A percentile compares a stretch with the other conserved stretches of the same genome.
Conservation (phyloP, 1,139 yeast genomes). For the Pichia inconspicua region DNA sequence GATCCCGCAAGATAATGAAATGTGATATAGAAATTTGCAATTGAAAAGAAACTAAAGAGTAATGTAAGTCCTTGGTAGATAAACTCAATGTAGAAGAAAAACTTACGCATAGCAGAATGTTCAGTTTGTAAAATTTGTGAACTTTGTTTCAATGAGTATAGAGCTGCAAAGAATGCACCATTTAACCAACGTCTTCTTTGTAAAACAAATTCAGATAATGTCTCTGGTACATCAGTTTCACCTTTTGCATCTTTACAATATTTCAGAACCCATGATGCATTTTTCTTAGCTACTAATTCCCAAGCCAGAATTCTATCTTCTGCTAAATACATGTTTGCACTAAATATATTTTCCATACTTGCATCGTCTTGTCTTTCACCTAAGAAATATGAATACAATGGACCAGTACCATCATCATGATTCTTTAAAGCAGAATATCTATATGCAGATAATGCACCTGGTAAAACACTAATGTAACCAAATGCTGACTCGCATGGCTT, state of each 20-base stretch:
- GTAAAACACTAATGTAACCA: slow-evolving; percentile 89
- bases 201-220: slow-evolving; percentile 80
- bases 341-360: slow-evolving; percentile 68
- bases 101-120: slow-evolving; percentile 68
- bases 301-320: slow-evolving; percentile 96
- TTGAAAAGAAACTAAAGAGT: slow-evolving; percentile 80
- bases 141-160: slow-evolving; percentile 76
- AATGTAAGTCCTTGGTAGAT: slow-evolving; percentile 70
- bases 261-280: slow-evolving; percentile 85
- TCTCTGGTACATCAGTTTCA: slow-evolving; percentile 95
- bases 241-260: slow-evolving; percentile 92
- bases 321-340: slow-evolving; percentile 95
- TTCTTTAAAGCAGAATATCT: slow-evolving; percentile 81
- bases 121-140: slow-evolving; percentile 79
- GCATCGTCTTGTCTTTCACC: slow-evolving; percentile 54
- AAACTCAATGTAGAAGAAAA: slow-evolving; percentile 77
- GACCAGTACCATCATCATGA: slow-evolving; percentile 89
- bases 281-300: slow-evolving; percentile 87
- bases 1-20: slow-evolving; percentile 92
- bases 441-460: slow-evolving; percentile 95
- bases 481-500: slow-evolving; percentile 90
- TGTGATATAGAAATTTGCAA: slow-evolving; percentile 79
- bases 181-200: slow-evolving; percentile 98
- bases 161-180: slow-evolving; percentile 95
- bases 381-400: slow-evolving; percentile 77